phyloP scores from a whole-genome alignment of 2,329 filamentous ascomycete species.

The Tolypocladium endophyticum region DNA sequence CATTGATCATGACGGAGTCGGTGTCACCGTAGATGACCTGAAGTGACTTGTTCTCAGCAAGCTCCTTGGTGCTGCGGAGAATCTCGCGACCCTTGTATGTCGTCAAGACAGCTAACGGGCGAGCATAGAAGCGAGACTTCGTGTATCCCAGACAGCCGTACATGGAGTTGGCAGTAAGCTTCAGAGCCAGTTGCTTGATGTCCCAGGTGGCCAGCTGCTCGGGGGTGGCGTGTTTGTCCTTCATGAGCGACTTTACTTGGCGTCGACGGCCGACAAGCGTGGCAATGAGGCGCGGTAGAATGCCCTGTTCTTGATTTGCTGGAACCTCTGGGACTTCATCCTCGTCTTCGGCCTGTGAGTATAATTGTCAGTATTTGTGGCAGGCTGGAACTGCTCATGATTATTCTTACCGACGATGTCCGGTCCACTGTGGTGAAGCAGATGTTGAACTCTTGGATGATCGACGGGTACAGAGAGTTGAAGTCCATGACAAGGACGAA shows the following conservation, averaged over 20 bases:
- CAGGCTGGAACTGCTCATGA: not conserved
- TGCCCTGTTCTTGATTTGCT: constrained; percentile 64
- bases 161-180: constrained; percentile 98
- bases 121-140: constrained; percentile 93
- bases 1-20: constrained; percentile 99
- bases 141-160: constrained; percentile 97
- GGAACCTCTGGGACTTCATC: constrained; percentile 86
- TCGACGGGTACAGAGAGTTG: constrained; percentile 96
- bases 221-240: constrained; percentile 73
- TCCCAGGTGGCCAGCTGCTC: constrained; percentile 93
- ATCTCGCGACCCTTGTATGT: constrained; percentile 98
- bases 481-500: constrained; percentile 99
- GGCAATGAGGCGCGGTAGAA: constrained; percentile 82
- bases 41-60: constrained; percentile 82
- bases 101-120: constrained; percentile 87
- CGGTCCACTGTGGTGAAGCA: constrained; percentile 97
- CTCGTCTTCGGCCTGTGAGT: constrained; percentile 51
- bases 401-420: constrained; percentile 48
- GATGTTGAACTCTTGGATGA: constrained; percentile 99
- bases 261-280: constrained; percentile 81
- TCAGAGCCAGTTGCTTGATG: constrained; percentile 92
- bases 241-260: constrained; percentile 96
- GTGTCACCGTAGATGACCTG: constrained; percentile 98
- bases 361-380: constrained; percentile 7
- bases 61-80: constrained; percentile 86